A percentile compares a stretch with the other conserved stretches of the same genome.
These are phyloP conservation scores for Digitaria exilis DNA, from an alignment of 202 grass and related monocot species.

Conservation along the genomic window DNA sequence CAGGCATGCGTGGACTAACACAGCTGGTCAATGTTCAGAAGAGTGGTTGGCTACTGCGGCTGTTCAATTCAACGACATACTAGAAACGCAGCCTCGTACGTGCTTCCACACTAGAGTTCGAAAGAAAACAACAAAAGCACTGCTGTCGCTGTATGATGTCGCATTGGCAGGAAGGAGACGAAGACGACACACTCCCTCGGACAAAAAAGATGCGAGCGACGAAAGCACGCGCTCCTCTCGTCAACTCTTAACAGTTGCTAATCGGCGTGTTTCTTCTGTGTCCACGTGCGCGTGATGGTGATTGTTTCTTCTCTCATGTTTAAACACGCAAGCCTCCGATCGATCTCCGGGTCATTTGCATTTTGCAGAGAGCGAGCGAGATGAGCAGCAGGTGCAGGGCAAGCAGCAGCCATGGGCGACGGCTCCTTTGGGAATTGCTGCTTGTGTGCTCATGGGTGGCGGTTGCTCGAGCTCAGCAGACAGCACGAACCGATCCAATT, in stretches of 20 bases:
- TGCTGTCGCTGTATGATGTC: neutral
- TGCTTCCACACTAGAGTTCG: neutral
- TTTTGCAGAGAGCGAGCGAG: neutral
- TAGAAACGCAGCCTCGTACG: neutral
- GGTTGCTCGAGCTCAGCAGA: neutral
- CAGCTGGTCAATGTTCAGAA: neutral
- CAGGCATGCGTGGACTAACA: neutral
- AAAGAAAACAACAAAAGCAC: neutral
- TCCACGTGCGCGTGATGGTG: neutral
- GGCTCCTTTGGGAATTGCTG: neutral
- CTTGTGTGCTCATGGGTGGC: neutral
- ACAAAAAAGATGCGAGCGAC: neutral
- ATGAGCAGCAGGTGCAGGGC: neutral
- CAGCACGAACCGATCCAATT: slow-evolving; percentile 25
- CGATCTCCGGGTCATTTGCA: neutral
- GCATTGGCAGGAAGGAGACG: neutral
- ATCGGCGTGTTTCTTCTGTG: neutral
- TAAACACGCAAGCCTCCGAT: too few species aligned
- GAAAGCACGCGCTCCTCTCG: neutral
- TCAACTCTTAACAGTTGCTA: neutral
- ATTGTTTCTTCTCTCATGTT: neutral
- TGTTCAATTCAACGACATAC: neutral
- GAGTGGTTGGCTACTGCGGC: neutral
- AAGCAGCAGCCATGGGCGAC: neutral
- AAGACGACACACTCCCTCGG: too few species aligned